Evolutionary conservation across 1,284 basidiomycete species (phyloP), one percentile per base, ranked within the genome.

Genomic region (Vanrija pseudolonga): DNA sequence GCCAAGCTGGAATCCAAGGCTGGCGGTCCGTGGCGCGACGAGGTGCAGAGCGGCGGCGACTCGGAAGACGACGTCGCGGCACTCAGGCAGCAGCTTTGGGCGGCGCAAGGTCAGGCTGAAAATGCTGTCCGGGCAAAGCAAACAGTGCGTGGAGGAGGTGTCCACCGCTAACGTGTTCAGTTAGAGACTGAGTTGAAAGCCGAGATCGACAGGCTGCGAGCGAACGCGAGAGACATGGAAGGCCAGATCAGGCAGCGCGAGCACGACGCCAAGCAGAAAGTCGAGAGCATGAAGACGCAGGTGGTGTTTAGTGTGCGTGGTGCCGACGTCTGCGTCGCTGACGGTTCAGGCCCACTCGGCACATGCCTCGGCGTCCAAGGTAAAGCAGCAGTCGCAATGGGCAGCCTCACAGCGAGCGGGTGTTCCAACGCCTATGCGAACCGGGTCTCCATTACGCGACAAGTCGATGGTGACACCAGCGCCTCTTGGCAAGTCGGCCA

Each of bases 211-310:
- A 55, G 54, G 49, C 47, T 68, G 6, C 51, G 56, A 40, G 24
- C 48, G 6, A 39, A 60, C 17, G 50, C 66, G 3, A 57, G 59
- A 0, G 65, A 72, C 18, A 62, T 67, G 55, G 67, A 70, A 32
- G 48, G 32, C n/a, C 56, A 62, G 32, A 59, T 69, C 36, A 59
- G 61, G 15, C 59, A 62, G 9, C 61, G 56, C 19, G 71, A 69
- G 39, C 55, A 51, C n/a, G 68, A 72, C 26, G 53, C 55, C 3
- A 60, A 56, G 38, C 56, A 64, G 23, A 54, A 87, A 38, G 38
- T 74, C 11, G 71, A 74, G 45, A 71, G 64, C 51, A 58, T 72
- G 23, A 66, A 66, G 45, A 68, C 65, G 45, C 71, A 74, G 53
- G 71, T 70, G 2, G 67, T 73, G 14, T 73, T 74, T 40, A 63